phyloP scores from a whole-genome alignment of 805 yeast genomes.

The Teunomyces atbi region DNA sequence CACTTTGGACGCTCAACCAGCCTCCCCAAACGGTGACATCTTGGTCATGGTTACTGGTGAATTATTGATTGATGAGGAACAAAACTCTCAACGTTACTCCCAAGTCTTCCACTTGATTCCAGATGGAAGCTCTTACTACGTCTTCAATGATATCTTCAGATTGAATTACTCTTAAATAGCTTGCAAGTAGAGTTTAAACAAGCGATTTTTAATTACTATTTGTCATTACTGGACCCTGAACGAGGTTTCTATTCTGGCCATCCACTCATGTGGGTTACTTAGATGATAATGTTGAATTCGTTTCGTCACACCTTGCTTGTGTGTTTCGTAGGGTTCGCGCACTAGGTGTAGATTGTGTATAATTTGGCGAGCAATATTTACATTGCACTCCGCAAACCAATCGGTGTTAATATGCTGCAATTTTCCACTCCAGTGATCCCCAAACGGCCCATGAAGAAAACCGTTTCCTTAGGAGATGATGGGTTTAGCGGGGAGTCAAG shows the following conservation, averaged over 20 bases:
- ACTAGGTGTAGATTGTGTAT: background rate
- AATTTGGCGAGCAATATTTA: background rate
- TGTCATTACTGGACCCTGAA: too few relatives aligned
- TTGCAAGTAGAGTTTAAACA: background rate
- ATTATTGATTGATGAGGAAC: slow-evolving; percentile 88
- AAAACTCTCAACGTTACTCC: slow-evolving; percentile 92
- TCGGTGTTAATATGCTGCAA: slow-evolving; percentile 1
- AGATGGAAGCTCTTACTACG: slow-evolving; percentile 87
- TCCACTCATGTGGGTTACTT: too few relatives aligned
- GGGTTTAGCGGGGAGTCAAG: background rate
- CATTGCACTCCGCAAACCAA: background rate
- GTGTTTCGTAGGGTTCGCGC: background rate
- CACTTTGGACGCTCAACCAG: slow-evolving; percentile 97
- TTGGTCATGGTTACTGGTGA: slow-evolving; percentile 98
- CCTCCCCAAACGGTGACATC: slow-evolving; percentile 87
- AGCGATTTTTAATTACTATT: background rate
- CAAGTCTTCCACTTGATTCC: slow-evolving; percentile 97
- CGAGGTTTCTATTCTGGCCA: too few relatives aligned
- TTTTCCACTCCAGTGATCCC: background rate
- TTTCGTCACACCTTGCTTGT: background rate
- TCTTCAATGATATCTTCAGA: slow-evolving; percentile 95
- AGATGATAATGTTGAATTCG: too few relatives aligned
- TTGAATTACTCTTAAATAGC: slow-evolving; percentile 68
- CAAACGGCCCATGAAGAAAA: background rate
- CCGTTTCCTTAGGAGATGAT: background rate